Evolutionary conservation across 495 filamentous ascomycete species (phyloP).

Genomic region (Bombardia bombarda): DNA sequence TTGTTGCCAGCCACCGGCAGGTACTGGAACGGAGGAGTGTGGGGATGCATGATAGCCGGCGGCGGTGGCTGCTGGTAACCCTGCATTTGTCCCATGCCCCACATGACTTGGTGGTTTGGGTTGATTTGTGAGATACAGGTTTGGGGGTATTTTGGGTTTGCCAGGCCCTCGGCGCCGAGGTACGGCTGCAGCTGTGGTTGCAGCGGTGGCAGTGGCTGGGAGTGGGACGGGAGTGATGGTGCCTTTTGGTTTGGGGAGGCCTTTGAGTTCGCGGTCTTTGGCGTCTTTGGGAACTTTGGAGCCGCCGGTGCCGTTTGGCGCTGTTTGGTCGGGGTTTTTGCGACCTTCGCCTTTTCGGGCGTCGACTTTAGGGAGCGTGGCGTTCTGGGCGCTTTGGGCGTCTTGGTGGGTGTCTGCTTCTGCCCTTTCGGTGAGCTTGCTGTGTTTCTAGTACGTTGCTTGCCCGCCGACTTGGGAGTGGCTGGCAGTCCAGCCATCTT

Average conservation of each 20-base stretch:
- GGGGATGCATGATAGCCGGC: too few relatives aligned
- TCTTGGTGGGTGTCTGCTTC: constrained; percentile 6
- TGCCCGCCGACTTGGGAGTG: constrained; percentile 4
- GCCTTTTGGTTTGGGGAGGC: neutral
- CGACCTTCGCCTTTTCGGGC: neutral
- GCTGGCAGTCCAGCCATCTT: constrained; percentile 1
- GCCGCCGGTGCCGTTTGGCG: neutral
- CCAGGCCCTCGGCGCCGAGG: too few relatives aligned
- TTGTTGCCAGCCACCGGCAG: too few relatives aligned
- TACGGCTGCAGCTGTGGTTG: too few relatives aligned
- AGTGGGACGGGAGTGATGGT: neutral
- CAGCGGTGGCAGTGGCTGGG: neutral
- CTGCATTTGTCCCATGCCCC: too few relatives aligned
- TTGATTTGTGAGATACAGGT: too few relatives aligned
- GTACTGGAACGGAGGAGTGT: too few relatives aligned
- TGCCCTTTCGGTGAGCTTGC: constrained; percentile 13
- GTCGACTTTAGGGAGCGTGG: neutral
- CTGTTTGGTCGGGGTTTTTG: neutral
- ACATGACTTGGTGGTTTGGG: too few relatives aligned
- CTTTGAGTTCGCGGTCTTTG: neutral
- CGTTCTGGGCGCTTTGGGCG: neutral
- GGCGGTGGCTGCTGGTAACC: too few relatives aligned
- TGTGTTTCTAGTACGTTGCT: constrained; percentile 2
- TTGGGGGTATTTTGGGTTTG: too few relatives aligned
- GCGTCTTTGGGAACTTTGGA: neutral